These are phyloP conservation scores for Triglochin maritima DNA, from an alignment of 106 monocot genomes.

Conservation along the genomic window DNA sequence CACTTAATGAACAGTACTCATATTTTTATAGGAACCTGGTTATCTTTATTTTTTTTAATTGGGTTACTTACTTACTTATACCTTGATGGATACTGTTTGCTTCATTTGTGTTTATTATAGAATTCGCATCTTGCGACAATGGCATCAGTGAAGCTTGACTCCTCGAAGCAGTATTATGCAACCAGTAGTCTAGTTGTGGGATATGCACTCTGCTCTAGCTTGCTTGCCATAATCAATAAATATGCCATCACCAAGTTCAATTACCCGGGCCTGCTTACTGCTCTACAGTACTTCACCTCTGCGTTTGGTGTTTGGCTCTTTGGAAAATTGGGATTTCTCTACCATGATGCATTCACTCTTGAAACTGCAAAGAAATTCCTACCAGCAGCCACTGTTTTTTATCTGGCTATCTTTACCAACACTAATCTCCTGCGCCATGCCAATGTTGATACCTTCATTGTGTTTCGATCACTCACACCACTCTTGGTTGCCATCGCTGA, in stretches of 20 bases:
- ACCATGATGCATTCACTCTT: constrained; percentile 60
- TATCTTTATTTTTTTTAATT: no score
- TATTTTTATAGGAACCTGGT: no score
- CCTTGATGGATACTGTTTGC: no score
- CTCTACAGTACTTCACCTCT: constrained; percentile 68
- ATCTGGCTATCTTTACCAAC: constrained; percentile 91
- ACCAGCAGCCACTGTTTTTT: constrained; percentile 76
- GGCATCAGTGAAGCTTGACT: constrained; percentile 27
- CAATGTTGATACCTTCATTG: constrained; percentile 90
- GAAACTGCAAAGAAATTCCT: constrained; percentile 71
- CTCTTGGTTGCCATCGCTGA: constrained; percentile 77
- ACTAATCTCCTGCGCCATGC: constrained; percentile 87
- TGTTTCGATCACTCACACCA: constrained; percentile 74
- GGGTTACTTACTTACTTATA: no score
- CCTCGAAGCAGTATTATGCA: constrained; percentile 47
- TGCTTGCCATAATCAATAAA: constrained; percentile 87
- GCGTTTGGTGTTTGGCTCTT: constrained; percentile 63
- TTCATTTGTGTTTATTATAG: no score
- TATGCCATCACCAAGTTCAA: constrained; percentile 77
- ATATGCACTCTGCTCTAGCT: constrained; percentile 75
- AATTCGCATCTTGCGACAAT: constrained; percentile 1
- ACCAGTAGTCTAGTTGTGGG: constrained; percentile 71
- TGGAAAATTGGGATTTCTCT: constrained; percentile 57
- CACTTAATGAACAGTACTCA: no score
- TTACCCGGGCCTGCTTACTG: constrained; percentile 63